Base-by-base conservation (phyloP, 2,329 filamentous ascomycete genomes). In the Arthroderma sp. region DNA sequence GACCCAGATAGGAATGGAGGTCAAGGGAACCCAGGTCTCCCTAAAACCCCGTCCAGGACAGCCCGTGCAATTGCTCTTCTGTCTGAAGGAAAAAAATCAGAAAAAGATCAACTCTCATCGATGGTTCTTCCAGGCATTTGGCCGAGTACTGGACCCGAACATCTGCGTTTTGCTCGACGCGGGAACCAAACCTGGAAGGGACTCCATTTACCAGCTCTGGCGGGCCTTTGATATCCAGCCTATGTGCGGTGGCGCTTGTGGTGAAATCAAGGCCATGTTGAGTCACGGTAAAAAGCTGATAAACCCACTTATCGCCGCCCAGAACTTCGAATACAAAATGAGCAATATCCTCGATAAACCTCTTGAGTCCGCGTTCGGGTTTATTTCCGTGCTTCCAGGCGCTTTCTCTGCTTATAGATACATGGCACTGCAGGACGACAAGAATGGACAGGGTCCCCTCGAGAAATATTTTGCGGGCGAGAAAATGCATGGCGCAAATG, bases 311-410 rank as follows among this genome's bases (percentile, higher is more conserved):
- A 85, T 98, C 22, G 91, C 91, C 2, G 88, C 88, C 1, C 91
- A 98, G 58, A 98, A 98, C 60, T 98, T 98, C 56, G 91, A 98
- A 69, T 98, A 98, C 75, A 98, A 98, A 74, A 94, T 98, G 83
- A 94, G 86, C 64, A 98, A 98, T 59, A 98, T 98, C 59, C 75
- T 98, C 38, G 91, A 98, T 64, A 98, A 98, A 68, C 91, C 91
- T 2, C 71, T 98, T 36, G 91, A 98, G 62, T 96, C 89, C 3
- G 86, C 89, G 0, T 98, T 98, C 63, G 91, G 91, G 39, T 98
- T 96, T 68, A 96, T 98, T 60, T 86, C 86, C 38, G 91, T 98
- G 58, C 72, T 98, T 59, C 91, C 91, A 0, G 91, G 91, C 70
- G 91, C 91, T 47, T 94, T 98, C 66, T 96, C 89, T n/a, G 91